phyloP scores from a whole-genome alignment of 352 stramenopile genomes.

The Phytophthora meadii region DNA sequence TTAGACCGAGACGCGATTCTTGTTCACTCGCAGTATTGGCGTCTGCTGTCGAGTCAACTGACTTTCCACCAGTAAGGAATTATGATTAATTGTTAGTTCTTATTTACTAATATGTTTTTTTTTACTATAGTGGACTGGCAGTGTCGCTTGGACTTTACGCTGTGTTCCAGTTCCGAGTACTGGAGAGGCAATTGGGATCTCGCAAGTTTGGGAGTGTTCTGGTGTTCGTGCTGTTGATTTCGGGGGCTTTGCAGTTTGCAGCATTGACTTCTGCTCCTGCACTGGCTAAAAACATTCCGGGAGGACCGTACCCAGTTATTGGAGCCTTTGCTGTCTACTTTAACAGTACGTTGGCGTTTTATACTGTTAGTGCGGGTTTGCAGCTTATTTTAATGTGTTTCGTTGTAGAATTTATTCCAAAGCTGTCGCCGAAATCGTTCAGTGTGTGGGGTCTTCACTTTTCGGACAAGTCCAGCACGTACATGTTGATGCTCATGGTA shows the following conservation, averaged over 20 bases:
- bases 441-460: slow-evolving; percentile 70
- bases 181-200: slow-evolving; percentile 86
- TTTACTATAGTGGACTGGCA: slow-evolving; percentile 63
- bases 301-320: slow-evolving; percentile 76
- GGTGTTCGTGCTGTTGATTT: slow-evolving; percentile 68
- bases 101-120: slow-evolving; percentile 17
- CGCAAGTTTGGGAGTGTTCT: slow-evolving; percentile 85
- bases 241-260: slow-evolving; percentile 52
- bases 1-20: slow-evolving; percentile 69
- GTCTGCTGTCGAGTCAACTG: slow-evolving; percentile 71
- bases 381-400: background rate
- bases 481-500: slow-evolving; percentile 76
- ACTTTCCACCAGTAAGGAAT: slow-evolving; percentile 73
- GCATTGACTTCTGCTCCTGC: slow-evolving; percentile 50
- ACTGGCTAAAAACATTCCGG: slow-evolving; percentile 51
- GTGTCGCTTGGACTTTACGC: slow-evolving; percentile 84
- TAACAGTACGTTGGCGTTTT: slow-evolving; percentile 32
- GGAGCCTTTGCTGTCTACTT: slow-evolving; percentile 81
- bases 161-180: slow-evolving; percentile 86
- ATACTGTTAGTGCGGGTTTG: no score
- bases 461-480: slow-evolving; percentile 73
- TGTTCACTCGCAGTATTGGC: slow-evolving; percentile 70
- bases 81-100: slow-evolving; percentile 1
- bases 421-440: slow-evolving; percentile 62
- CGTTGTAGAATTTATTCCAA: slow-evolving; percentile 73